phyloP scores from a whole-genome alignment of 176 grass and related monocot species.

The Lolium rigidum region DNA sequence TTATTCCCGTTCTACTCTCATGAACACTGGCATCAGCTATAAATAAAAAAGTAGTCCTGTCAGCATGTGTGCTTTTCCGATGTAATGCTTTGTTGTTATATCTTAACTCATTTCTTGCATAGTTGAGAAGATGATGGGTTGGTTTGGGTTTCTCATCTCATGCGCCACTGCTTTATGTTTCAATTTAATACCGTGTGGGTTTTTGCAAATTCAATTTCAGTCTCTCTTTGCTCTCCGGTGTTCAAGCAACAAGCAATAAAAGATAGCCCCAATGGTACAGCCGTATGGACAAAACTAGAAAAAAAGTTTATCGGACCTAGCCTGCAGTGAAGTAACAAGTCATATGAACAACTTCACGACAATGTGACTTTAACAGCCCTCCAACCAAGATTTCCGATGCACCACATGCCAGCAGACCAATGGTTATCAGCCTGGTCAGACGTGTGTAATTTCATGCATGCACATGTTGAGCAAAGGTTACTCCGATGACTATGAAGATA shows the following conservation, averaged over 20 bases:
- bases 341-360: not conserved
- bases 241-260: slow-evolving; percentile 12
- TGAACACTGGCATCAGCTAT: not conserved
- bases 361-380: not conserved
- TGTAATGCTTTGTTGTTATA: slow-evolving; percentile 24
- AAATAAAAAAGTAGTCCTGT: not conserved
- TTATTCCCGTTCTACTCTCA: not conserved
- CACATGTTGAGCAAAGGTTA: not conserved
- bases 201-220: not conserved
- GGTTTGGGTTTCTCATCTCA: not conserved
- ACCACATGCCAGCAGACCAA: not conserved
- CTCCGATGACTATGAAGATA: slow-evolving; percentile 11
- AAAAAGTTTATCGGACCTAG: not conserved
- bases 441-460: not conserved
- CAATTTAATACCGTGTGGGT: not conserved
- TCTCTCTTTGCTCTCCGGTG: not conserved
- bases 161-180: not conserved
- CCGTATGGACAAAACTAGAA: not conserved
- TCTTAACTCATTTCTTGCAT: not conserved
- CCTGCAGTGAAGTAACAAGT: not conserved
- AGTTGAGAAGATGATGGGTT: not conserved
- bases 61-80: not conserved
- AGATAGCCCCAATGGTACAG: not conserved
- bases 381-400: slow-evolving; percentile 11
- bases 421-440: not conserved